These are phyloP conservation scores for Drechslerella dactyloides DNA, from an alignment of 2,329 filamentous ascomycete genomes.

Conservation along the genomic window DNA sequence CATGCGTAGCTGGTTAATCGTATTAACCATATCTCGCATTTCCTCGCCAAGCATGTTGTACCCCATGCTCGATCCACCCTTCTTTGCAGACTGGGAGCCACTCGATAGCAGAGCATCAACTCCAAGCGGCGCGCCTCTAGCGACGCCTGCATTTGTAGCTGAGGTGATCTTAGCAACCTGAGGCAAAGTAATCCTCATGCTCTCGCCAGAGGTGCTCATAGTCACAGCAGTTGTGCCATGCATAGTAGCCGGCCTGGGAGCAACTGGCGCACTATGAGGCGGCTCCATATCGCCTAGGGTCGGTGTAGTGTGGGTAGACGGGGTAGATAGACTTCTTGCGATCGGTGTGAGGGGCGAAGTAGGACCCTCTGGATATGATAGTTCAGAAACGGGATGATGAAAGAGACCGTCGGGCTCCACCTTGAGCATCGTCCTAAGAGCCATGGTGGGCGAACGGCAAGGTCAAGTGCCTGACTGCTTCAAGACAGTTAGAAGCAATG, in stretches of 20 bases:
- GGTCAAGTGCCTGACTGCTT: background rate
- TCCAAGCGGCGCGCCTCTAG: conserved; percentile 6
- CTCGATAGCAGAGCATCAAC: conserved; percentile 7
- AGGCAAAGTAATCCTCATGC: background rate
- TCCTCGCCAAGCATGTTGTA: conserved; percentile 52
- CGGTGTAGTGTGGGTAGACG: conserved; percentile 10
- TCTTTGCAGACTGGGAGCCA: conserved; percentile 6
- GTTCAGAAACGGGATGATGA: background rate
- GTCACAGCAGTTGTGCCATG: background rate
- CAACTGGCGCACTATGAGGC: background rate
- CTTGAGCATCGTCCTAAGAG: conserved; percentile 13
- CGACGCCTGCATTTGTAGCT: background rate
- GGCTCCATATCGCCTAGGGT: conserved; percentile 15
- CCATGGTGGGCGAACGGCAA: background rate
- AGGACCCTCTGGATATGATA: conserved; percentile 5
- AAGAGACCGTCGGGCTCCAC: conserved; percentile 5
- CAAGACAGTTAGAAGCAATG: background rate
- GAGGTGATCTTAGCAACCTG: conserved; percentile 9
- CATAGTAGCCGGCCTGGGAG: background rate
- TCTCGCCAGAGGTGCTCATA: background rate
- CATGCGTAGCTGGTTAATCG: conserved; percentile 53
- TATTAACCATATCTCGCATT: conserved; percentile 55
- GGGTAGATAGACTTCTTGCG: background rate
- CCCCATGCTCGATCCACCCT: conserved; percentile 29
- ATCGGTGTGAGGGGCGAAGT: conserved; percentile 27